These are phyloP conservation scores for Picea abies DNA, from an alignment of 83 land plant genomes.

Conservation along the genomic window DNA sequence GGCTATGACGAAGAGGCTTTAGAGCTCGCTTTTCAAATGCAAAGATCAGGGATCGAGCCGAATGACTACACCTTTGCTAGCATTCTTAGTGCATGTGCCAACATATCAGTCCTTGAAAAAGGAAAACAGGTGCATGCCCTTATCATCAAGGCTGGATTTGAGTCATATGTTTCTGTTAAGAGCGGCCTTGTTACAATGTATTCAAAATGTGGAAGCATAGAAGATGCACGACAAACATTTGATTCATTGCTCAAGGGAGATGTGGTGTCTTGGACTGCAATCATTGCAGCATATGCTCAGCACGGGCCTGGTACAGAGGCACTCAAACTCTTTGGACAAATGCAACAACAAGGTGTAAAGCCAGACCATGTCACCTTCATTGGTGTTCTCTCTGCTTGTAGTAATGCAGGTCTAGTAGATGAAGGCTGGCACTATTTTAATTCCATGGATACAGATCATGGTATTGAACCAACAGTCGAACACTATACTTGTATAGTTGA, in stretches of 20 bases:
- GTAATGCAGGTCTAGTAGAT: slow-evolving; percentile 56
- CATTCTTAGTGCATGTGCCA: slow-evolving; percentile 56
- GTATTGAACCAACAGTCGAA: slow-evolving; percentile 39
- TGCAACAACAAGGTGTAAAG: slow-evolving; percentile 29
- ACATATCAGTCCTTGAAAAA: slow-evolving; percentile 14
- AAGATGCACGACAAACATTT: slow-evolving; percentile 40
- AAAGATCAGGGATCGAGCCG: slow-evolving; percentile 32
- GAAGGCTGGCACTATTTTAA: slow-evolving; percentile 43
- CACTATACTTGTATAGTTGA: slow-evolving; percentile 67
- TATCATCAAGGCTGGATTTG: slow-evolving; percentile 36
- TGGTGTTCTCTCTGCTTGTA: slow-evolving; percentile 63
- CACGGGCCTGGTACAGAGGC: slow-evolving; percentile 45
- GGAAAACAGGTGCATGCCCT: slow-evolving; percentile 52
- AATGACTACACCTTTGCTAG: slow-evolving; percentile 59
- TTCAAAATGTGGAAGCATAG: slow-evolving; percentile 57
- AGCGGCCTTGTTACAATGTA: slow-evolving; percentile 59
- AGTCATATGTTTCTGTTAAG: slow-evolving; percentile 24
- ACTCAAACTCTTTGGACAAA: slow-evolving; percentile 37
- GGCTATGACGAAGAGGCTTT: slow-evolving; percentile 38
- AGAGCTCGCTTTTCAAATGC: slow-evolving; percentile 24
- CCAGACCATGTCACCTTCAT: slow-evolving; percentile 49
- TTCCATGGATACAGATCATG: slow-evolving; percentile 40
- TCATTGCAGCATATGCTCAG: slow-evolving; percentile 53
- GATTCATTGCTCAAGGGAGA: slow-evolving; percentile 28
- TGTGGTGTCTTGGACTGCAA: slow-evolving; percentile 56